phyloP scores from a whole-genome alignment of 768 basidiomycete species.

The Rhodocollybia butyracea region DNA sequence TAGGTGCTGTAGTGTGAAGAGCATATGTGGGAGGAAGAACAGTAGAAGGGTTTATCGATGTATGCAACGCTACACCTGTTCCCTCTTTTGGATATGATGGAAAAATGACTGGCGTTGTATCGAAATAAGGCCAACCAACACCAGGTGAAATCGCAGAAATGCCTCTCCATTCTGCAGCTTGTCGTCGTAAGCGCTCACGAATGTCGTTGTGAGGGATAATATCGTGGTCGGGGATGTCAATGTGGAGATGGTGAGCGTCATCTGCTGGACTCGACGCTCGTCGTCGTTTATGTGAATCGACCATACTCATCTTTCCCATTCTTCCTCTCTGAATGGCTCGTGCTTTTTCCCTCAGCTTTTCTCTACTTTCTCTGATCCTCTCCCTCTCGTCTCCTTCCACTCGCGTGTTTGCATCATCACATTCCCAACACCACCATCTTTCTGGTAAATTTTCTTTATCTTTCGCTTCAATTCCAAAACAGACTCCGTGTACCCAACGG shows the following conservation, averaged over 20 bases:
- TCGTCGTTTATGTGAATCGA: too few species aligned
- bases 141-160: constrained; percentile 48
- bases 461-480: background rate
- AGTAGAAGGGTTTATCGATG: constrained; percentile 14
- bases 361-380: background rate
- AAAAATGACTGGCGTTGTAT: background rate
- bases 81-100: background rate
- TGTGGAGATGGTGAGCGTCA: constrained; percentile 41
- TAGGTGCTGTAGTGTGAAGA: constrained; percentile 58
- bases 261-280: constrained; percentile 25
- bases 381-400: background rate
- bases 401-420: background rate
- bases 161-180: constrained; percentile 65
- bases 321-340: constrained; percentile 3
- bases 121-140: background rate
- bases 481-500: constrained; percentile 4
- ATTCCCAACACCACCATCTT: constrained; percentile 6
- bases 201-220: constrained; percentile 39
- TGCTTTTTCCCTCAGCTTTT: background rate
- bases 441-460: constrained; percentile 6
- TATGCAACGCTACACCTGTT: constrained; percentile 14
- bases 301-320: too few species aligned
- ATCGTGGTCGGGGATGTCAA: constrained; percentile 41
- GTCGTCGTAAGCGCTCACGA: constrained; percentile 49
- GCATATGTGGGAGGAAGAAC: constrained; percentile 51